phyloP scores from a whole-genome alignment of 2,329 filamentous ascomycete genomes.

The Trichoderma sp. region DNA sequence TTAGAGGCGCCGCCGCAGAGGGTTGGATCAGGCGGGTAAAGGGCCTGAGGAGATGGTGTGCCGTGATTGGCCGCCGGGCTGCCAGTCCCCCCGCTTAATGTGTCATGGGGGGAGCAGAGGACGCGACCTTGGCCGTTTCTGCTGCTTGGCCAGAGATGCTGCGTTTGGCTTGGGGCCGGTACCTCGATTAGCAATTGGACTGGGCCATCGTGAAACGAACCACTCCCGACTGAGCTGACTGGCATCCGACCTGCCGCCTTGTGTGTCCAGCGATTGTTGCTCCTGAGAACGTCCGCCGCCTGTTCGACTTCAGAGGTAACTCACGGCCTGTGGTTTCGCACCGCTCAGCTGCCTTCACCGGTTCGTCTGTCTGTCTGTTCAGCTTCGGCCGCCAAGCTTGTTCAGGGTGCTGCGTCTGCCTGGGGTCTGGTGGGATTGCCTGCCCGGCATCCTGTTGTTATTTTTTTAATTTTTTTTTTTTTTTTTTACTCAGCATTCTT shows the following conservation, averaged over 20 bases:
- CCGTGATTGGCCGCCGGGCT: constrained; percentile 36
- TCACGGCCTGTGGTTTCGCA: neutral
- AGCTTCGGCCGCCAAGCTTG: constrained; percentile 1
- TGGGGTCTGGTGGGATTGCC: constrained; percentile 28
- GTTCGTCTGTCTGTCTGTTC: neutral
- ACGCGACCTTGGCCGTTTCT: constrained; percentile 30
- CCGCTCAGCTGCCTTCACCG: neutral
- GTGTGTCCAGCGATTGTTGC: constrained; percentile 21
- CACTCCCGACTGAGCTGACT: constrained; percentile 23
- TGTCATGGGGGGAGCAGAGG: constrained; percentile 40
- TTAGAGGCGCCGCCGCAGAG: constrained; percentile 16
- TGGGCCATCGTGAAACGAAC: constrained; percentile 24
- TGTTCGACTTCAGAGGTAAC: neutral
- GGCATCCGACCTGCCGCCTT: constrained; percentile 17
- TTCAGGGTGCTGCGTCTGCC: constrained; percentile 20
- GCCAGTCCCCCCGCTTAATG: constrained; percentile 42
- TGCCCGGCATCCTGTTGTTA: constrained; percentile 15
- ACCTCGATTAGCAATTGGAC: constrained; percentile 26
- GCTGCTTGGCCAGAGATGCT: constrained; percentile 3
- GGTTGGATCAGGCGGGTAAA: constrained; percentile 27
- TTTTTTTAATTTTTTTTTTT: neutral
- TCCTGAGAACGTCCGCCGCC: constrained; percentile 9
- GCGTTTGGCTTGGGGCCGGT: constrained; percentile 1
- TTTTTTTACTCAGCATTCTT: constrained; percentile 22
- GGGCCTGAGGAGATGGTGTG: constrained; percentile 26